phyloP scores from a whole-genome alignment of 2,329 filamentous ascomycete species.

The Cercospora sp. region DNA sequence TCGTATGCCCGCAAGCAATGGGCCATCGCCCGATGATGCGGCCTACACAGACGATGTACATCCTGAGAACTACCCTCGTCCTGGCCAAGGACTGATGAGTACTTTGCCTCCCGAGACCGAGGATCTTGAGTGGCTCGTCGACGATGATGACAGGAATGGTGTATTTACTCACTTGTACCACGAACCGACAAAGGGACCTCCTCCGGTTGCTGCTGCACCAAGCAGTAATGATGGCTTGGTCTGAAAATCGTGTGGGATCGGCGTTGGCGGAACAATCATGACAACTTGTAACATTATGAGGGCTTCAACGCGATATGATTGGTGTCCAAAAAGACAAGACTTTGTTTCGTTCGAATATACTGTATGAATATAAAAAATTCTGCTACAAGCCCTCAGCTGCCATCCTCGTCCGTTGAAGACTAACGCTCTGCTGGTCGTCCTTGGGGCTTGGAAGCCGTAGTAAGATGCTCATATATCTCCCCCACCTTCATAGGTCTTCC shows the following conservation, averaged over 20 bases:
- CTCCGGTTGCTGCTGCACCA: not conserved
- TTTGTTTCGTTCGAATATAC: not conserved
- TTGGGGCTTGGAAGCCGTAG: not conserved
- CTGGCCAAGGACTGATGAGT: slow-evolving; percentile 60
- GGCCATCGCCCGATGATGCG: slow-evolving; percentile 47
- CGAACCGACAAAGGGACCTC: slow-evolving; percentile 7
- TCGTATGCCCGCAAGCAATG: not conserved
- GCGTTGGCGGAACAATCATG: not conserved
- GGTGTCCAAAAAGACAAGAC: not conserved
- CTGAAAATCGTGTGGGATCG: not conserved
- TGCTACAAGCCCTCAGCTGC: not conserved
- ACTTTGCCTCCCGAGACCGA: slow-evolving; percentile 58
- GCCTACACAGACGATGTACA: slow-evolving; percentile 55
- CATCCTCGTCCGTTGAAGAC: not conserved
- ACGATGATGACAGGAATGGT: slow-evolving; percentile 54
- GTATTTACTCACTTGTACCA: slow-evolving; percentile 57
- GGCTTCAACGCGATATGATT: not conserved
- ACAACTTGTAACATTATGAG: not conserved
- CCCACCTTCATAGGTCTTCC: not conserved
- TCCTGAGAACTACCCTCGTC: slow-evolving; percentile 61
- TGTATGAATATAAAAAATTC: not conserved
- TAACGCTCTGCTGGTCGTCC: not conserved
- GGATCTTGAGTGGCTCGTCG: slow-evolving; percentile 63
- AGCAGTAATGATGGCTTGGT: not conserved
- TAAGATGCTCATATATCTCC: not conserved